These are phyloP conservation scores for Hymenotorrendiella dingleyae DNA, from an alignment of 2,329 filamentous ascomycete species.

Conservation along the genomic window DNA sequence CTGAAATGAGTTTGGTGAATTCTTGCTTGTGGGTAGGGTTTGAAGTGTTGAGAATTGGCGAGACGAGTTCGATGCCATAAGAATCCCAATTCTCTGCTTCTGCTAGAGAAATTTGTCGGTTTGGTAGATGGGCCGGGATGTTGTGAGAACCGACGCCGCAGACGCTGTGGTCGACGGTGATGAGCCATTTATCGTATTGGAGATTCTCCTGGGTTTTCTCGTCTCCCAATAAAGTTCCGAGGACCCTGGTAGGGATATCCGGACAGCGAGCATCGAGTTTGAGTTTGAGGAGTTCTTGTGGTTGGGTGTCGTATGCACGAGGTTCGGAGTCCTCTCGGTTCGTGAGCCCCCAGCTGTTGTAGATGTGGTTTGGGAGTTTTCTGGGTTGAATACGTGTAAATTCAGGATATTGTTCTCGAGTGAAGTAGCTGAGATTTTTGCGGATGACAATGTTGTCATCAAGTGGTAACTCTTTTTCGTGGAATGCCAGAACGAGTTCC, in stretches of 20 bases:
- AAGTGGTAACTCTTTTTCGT: conserved; percentile 15
- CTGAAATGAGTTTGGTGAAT: conserved; percentile 12
- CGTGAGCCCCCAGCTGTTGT: conserved; percentile 20
- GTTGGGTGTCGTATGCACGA: conserved; percentile 7
- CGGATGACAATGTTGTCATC: neutral
- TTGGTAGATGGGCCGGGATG: conserved; percentile 18
- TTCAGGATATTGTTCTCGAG: conserved; percentile 1
- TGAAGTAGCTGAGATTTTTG: conserved; percentile 12
- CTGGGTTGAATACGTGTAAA: conserved; percentile 5
- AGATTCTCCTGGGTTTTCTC: conserved; percentile 5
- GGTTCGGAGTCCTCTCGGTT: neutral
- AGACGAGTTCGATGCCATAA: conserved; percentile 21
- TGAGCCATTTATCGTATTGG: conserved; percentile 17
- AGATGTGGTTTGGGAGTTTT: conserved; percentile 8
- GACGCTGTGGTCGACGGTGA: conserved; percentile 17
- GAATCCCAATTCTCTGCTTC: conserved; percentile 19
- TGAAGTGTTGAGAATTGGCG: conserved; percentile 14
- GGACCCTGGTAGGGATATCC: conserved; percentile 4
- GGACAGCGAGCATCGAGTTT: conserved; percentile 6
- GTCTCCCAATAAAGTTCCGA: neutral
- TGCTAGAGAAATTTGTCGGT: neutral
- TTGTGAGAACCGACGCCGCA: conserved; percentile 21
- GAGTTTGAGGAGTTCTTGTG: conserved; percentile 11
- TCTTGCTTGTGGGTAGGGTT: conserved; percentile 1
- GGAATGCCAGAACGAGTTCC: conserved; percentile 23